A percentile compares a stretch with the other conserved stretches of the same genome.
phyloP scores from a whole-genome alignment of 106 monocot genomes.

The Iris macrosiphon region DNA sequence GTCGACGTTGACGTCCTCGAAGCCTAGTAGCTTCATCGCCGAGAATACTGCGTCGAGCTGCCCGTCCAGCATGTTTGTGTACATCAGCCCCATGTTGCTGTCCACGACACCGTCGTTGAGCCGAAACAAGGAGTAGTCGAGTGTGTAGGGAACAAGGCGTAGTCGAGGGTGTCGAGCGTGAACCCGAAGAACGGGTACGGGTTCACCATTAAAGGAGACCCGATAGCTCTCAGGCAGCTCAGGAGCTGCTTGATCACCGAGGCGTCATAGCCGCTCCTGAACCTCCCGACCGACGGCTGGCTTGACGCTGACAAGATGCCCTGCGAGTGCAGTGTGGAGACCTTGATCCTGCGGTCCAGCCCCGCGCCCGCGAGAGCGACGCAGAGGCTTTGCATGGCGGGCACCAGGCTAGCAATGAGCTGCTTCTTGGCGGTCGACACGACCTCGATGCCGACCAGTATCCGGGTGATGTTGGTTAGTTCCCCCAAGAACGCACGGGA shows the following conservation, averaged over 20 bases:
- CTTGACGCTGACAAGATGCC: conserved; percentile 49
- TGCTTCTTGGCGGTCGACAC: too few species aligned
- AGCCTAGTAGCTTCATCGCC: conserved; percentile 41
- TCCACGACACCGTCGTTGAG: conserved; percentile 31
- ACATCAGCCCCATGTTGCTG: conserved; percentile 23
- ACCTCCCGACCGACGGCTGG: conserved; percentile 51
- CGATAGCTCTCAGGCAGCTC: conserved; percentile 48
- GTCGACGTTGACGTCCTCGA: conserved; percentile 47
- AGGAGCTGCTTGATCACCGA: conserved; percentile 63
- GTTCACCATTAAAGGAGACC: conserved; percentile 77
- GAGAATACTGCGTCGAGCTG: conserved; percentile 68
- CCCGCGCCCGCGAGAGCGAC: too few species aligned
- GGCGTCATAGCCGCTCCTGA: conserved; percentile 57
- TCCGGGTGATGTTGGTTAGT: too few species aligned
- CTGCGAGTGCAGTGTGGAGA: conserved; percentile 11
- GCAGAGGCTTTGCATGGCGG: too few species aligned
- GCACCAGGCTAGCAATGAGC: too few species aligned
- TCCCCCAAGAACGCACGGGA: too few species aligned
- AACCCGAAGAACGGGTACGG: conserved; percentile 71
- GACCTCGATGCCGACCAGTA: too few species aligned
- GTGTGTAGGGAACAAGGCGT: conserved; percentile 64
- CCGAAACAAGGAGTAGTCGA: conserved; percentile 57
- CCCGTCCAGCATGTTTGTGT: conserved; percentile 69
- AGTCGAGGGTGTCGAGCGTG: conserved; percentile 44
- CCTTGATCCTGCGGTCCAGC: too few species aligned